These are phyloP conservation scores for Metarhizium rileyi DNA, from an alignment of 2,329 filamentous ascomycete species.

Conservation along the genomic window DNA sequence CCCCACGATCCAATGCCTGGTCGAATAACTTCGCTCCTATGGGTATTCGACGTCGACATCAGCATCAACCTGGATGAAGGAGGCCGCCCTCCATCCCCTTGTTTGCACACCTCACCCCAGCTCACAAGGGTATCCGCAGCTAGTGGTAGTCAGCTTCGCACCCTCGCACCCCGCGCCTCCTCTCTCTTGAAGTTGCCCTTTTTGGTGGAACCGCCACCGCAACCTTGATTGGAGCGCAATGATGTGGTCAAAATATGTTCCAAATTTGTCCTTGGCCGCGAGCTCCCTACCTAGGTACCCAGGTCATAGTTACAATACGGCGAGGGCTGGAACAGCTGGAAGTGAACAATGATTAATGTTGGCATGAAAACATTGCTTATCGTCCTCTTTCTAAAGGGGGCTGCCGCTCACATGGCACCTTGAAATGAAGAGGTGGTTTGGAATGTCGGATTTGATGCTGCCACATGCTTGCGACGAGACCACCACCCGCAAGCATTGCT, in stretches of 20 bases:
- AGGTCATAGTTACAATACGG: neutral
- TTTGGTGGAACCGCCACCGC: neutral
- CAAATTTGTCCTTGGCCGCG: neutral
- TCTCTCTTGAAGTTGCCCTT: neutral
- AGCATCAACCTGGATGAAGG: neutral
- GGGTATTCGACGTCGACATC: neutral
- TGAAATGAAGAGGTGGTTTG: neutral
- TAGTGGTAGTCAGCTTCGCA: constrained; percentile 5
- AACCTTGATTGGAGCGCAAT: constrained; percentile 2
- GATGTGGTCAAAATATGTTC: neutral
- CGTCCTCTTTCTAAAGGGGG: neutral
- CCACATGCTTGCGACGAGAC: too few species aligned
- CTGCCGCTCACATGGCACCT: neutral
- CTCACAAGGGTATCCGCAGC: constrained; percentile 1
- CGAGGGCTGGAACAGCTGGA: neutral
- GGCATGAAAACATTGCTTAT: neutral
- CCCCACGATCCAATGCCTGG: neutral
- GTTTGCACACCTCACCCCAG: neutral
- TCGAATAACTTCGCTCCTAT: neutral
- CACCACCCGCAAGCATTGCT: too few species aligned
- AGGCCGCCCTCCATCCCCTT: neutral
- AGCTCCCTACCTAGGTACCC: neutral
- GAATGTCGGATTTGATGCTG: too few species aligned
- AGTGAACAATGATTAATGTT: neutral
- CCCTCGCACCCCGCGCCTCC: constrained; percentile 2